A percentile compares a stretch with the other conserved stretches of the same genome.
phyloP scores from a whole-genome alignment of 2,329 filamentous ascomycete genomes.

The Teratosphaeria gauchensis region DNA sequence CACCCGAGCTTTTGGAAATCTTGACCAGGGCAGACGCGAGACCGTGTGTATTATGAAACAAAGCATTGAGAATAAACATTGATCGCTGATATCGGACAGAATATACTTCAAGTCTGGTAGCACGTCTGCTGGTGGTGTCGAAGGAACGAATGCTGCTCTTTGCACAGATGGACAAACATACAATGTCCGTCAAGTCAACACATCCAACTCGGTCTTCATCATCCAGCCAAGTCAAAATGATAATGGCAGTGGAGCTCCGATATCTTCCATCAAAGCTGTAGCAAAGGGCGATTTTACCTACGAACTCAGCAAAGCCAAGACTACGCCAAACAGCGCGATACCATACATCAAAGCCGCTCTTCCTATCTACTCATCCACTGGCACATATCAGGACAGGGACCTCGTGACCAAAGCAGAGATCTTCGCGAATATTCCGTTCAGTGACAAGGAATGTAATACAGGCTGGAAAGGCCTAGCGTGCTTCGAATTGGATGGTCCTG shows the following conservation, averaged over 20 bases:
- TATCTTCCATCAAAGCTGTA: slow-evolving; percentile 31
- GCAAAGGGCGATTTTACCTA: slow-evolving; percentile 36
- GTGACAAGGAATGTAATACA: slow-evolving; percentile 39
- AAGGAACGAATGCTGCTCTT: slow-evolving; percentile 41
- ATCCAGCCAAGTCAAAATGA: slow-evolving; percentile 28
- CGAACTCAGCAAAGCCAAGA: slow-evolving; percentile 28
- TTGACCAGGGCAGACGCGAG: slow-evolving; percentile 39
- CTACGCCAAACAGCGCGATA: slow-evolving; percentile 13
- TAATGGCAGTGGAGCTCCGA: slow-evolving; percentile 14
- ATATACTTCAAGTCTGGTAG: slow-evolving; percentile 32
- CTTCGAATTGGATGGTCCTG: slow-evolving; percentile 35
- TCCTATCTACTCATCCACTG: slow-evolving; percentile 29
- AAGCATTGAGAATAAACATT: background rate
- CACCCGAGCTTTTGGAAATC: slow-evolving; percentile 46
- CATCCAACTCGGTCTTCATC: slow-evolving; percentile 54
- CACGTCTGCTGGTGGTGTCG: slow-evolving; percentile 14
- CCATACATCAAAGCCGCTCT: slow-evolving; percentile 29
- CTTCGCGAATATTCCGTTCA: slow-evolving; percentile 44
- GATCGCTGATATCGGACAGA: slow-evolving; percentile 14
- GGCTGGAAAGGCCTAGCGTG: slow-evolving; percentile 44
- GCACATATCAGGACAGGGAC: slow-evolving; percentile 8
- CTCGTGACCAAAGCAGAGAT: slow-evolving; percentile 29
- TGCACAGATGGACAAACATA: slow-evolving; percentile 50
- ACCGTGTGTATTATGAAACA: slow-evolving; percentile 23
- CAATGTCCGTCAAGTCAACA: slow-evolving; percentile 54